Conservation (phyloP, 305 asterid genomes). For the Solanum hybrid region DNA sequence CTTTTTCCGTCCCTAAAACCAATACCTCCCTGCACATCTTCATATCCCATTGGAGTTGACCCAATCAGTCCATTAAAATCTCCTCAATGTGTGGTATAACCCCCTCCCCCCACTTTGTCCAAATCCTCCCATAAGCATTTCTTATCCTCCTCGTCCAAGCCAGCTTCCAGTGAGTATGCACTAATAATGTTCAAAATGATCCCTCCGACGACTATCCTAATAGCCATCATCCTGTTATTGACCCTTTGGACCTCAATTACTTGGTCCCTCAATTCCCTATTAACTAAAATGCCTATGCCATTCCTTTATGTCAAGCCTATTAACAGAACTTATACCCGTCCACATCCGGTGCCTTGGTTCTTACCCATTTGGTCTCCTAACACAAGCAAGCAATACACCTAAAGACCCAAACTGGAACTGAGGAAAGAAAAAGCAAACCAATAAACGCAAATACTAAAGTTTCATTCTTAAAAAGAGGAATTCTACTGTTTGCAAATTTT, state of each 20-base stretch:
- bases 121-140: background rate
- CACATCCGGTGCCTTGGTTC: background rate
- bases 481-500: background rate
- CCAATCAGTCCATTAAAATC: background rate
- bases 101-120: background rate
- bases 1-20: background rate
- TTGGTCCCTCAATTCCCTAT: background rate
- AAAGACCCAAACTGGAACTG: background rate
- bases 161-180: background rate
- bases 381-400: background rate
- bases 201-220: background rate
- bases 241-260: background rate
- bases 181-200: background rate
- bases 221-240: background rate
- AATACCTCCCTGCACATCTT: background rate
- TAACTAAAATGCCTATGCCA: background rate
- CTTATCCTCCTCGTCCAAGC: background rate
- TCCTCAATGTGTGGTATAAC: background rate
- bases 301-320: background rate
- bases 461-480: background rate
- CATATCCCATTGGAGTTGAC: background rate
- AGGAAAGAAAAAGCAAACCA: background rate
- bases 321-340: background rate
- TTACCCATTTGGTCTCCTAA: background rate
- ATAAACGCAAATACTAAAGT: background rate